Percentiles rank a stretch among this genome's conserved stretches.
These are phyloP conservation scores for Exophiala calicioides DNA, from an alignment of 2,329 filamentous ascomycete species.

Conservation along the genomic window DNA sequence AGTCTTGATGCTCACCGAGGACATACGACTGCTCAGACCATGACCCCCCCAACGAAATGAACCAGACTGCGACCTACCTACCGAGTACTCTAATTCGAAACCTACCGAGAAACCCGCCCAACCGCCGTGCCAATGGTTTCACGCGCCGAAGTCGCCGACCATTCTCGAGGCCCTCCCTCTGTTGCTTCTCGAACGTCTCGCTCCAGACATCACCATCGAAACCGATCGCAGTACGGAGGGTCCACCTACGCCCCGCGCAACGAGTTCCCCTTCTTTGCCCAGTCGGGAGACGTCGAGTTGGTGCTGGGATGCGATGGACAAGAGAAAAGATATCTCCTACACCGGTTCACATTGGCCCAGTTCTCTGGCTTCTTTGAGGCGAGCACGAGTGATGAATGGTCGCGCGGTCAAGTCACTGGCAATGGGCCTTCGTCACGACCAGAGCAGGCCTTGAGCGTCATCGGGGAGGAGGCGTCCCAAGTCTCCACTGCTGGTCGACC, in stretches of 20 bases:
- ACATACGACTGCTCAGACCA: neutral
- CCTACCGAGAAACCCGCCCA: too few relatives aligned
- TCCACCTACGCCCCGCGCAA: slow-evolving; percentile 74
- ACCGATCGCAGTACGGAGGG: slow-evolving; percentile 79
- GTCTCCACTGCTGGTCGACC: slow-evolving; percentile 23
- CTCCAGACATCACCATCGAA: slow-evolving; percentile 64
- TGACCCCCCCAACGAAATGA: neutral
- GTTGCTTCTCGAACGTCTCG: slow-evolving; percentile 64
- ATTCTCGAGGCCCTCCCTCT: slow-evolving; percentile 61
- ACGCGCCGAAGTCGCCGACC: slow-evolving; percentile 50
- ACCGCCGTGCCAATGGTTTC: slow-evolving; percentile 43
- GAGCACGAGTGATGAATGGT: slow-evolving; percentile 78
- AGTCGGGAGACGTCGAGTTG: slow-evolving; percentile 92
- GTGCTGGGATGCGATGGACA: slow-evolving; percentile 68
- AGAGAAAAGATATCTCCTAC: slow-evolving; percentile 83
- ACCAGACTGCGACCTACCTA: too few relatives aligned
- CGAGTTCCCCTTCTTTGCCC: slow-evolving; percentile 87
- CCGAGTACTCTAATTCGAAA: too few relatives aligned
- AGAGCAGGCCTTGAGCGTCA: slow-evolving; percentile 53
- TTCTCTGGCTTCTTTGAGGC: slow-evolving; percentile 94
- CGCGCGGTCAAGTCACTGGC: slow-evolving; percentile 40
- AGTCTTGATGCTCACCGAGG: neutral
- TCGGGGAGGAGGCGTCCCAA: slow-evolving; percentile 50
- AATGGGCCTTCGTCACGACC: slow-evolving; percentile 31
- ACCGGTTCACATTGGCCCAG: slow-evolving; percentile 81